A percentile compares a stretch with the other conserved stretches of the same genome.
Evolutionary conservation across 768 basidiomycete species (phyloP).

Genomic region (Podaxis carcinomalis): DNA sequence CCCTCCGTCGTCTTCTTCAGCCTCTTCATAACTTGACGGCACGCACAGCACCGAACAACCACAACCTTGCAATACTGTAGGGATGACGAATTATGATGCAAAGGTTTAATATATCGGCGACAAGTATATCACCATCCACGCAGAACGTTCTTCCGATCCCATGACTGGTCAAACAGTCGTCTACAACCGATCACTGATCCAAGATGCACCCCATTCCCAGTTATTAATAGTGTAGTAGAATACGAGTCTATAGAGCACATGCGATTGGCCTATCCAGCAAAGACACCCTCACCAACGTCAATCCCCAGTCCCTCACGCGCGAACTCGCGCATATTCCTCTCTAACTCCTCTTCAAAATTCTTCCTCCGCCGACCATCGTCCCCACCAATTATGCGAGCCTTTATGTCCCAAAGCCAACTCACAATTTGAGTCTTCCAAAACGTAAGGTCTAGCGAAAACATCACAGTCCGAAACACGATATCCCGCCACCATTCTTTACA

Average conservation of each 20-base stretch:
- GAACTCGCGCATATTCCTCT: slow-evolving; percentile 67
- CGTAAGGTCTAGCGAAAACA: slow-evolving; percentile 65
- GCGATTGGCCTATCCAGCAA: slow-evolving; percentile 35
- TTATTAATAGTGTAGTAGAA: not conserved
- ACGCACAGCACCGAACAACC: not conserved
- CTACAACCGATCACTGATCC: not conserved
- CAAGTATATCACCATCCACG: not conserved
- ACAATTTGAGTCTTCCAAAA: slow-evolving; percentile 62
- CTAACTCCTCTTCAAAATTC: slow-evolving; percentile 81
- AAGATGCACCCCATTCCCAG: not conserved
- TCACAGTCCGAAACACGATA: slow-evolving; percentile 56
- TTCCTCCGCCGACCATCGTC: slow-evolving; percentile 35
- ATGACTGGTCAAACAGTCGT: not conserved
- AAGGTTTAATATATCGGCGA: not conserved
- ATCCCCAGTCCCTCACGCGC: slow-evolving; percentile 80
- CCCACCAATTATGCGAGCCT: slow-evolving; percentile 36
- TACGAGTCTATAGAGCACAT: not conserved
- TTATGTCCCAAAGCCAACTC: slow-evolving; percentile 44
- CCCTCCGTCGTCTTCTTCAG: not conserved
- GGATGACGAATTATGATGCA: not conserved
- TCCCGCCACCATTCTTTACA: slow-evolving; percentile 54
- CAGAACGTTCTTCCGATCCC: not conserved
- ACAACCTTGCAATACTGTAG: not conserved
- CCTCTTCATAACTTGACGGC: not conserved
- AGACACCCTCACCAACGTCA: slow-evolving; percentile 57